These are phyloP conservation scores for Hanseniaspora jakobsenii DNA, from an alignment of 805 yeast species.

Conservation along the genomic window DNA sequence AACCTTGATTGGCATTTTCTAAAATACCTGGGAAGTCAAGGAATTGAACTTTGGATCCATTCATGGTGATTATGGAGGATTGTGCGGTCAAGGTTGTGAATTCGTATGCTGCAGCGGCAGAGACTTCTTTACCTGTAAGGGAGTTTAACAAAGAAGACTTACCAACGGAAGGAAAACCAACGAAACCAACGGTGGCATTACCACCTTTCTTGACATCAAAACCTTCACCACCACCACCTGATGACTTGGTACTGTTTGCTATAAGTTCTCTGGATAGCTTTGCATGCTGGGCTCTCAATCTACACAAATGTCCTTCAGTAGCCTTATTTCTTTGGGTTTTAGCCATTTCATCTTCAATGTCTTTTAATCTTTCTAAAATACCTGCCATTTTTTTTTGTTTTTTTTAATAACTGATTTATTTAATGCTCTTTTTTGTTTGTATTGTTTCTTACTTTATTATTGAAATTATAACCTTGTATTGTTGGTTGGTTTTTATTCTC, in stretches of 20 bases:
- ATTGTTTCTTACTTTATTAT: no score
- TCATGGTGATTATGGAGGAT: slow-evolving; percentile 89
- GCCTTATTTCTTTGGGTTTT: slow-evolving; percentile 95
- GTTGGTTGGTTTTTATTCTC: no score
- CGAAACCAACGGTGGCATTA: slow-evolving; percentile 93
- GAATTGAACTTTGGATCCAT: slow-evolving; percentile 97
- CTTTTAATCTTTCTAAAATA: slow-evolving; percentile 62
- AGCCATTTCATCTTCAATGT: slow-evolving; percentile 96
- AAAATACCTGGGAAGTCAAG: slow-evolving; percentile 81
- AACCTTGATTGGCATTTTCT: slow-evolving; percentile 85
- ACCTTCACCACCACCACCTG: slow-evolving; percentile 92
- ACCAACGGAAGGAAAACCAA: slow-evolving; percentile 92
- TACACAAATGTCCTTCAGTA: slow-evolving; percentile 94
- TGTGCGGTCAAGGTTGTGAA: slow-evolving; percentile 96
- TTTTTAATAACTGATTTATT: background rate
- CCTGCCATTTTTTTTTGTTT: slow-evolving; percentile 38
- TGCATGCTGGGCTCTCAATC: slow-evolving; percentile 90
- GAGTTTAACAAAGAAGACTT: slow-evolving; percentile 75
- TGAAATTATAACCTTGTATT: background rate
- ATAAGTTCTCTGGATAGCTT: slow-evolving; percentile 85
- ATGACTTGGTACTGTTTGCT: slow-evolving; percentile 51
- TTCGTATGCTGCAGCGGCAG: slow-evolving; percentile 96
- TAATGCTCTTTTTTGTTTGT: background rate
- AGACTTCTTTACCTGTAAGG: slow-evolving; percentile 78
- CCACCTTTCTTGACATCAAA: slow-evolving; percentile 99